Evolutionary conservation across 2,329 filamentous ascomycete genomes (phyloP).

Genomic region (Alternaria consortialis): DNA sequence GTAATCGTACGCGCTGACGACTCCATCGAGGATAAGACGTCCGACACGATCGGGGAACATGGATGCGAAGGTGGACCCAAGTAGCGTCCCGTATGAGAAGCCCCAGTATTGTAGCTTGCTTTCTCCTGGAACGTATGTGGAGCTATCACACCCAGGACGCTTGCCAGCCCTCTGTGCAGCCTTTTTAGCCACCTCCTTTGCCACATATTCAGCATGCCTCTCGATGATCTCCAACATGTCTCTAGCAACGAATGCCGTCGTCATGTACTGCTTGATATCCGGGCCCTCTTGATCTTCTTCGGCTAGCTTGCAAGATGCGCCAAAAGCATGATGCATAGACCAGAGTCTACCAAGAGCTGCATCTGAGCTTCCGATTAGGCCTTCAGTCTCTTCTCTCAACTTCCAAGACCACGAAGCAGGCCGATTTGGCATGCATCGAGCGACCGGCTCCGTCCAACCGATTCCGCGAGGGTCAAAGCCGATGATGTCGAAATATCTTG

Average conservation of each 20-base stretch:
- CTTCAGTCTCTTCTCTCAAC: conserved; percentile 49
- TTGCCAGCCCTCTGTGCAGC: conserved; percentile 1
- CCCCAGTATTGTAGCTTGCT: conserved; percentile 56
- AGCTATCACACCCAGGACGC: neutral
- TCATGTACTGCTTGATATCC: conserved; percentile 55
- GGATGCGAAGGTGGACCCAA: conserved; percentile 50
- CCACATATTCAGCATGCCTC: conserved; percentile 50
- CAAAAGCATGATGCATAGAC: conserved; percentile 53
- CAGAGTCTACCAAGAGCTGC: conserved; percentile 54
- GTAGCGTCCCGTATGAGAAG: conserved; percentile 59
- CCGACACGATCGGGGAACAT: conserved; percentile 52
- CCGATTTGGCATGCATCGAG: conserved; percentile 46
- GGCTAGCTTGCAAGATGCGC: conserved; percentile 38
- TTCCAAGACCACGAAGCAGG: conserved; percentile 48
- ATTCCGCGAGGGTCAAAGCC: conserved; percentile 58
- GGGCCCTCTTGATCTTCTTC: conserved; percentile 37
- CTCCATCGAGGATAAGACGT: conserved; percentile 55
- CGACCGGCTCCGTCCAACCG: conserved; percentile 45
- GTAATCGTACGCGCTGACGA: conserved; percentile 53
- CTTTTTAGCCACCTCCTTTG: conserved; percentile 14
- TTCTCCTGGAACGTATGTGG: conserved; percentile 19
- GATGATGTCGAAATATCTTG: conserved; percentile 55
- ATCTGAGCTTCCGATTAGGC: conserved; percentile 53
- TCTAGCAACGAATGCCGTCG: conserved; percentile 58
- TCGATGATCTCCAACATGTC: conserved; percentile 62